Evolutionary conservation across 2,329 filamentous ascomycete species (phyloP), one percentile per base, ranked within the genome.

Genomic region (Fusarium dlaminii): DNA sequence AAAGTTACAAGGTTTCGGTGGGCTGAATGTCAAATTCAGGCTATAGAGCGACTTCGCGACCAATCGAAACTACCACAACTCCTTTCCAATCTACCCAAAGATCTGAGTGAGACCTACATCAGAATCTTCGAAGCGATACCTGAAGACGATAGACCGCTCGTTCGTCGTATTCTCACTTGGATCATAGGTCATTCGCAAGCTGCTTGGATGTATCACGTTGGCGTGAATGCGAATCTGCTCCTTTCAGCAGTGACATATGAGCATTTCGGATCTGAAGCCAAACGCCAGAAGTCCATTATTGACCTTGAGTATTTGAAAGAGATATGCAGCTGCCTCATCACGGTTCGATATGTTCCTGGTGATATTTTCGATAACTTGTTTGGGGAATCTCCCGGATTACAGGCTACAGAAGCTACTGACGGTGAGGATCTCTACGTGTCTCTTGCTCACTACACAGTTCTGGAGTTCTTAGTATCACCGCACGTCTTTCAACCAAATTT

Each of bases 251-350:
- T 54, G 1, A 22, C 32, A 3, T 37, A 37, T 9, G 49, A 37
- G 2, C 32, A 54, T 22, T 29, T 37, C 7, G 51, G 51, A 12
- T 22, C 3, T 1, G 32, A 36, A 36, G 8, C 9, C n/a, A 7
- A 15, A 4, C 12, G 6, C 2, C 30, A 34, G 8, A 8, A 11
- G 0, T 27, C 34, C 7, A 27, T n/a, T 0, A 27, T 37, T 3
- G 51, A 54, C 34, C 5, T 54, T 12, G 24, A 36, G 0, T 54
- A 54, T 3, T 0, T 54, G 0, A 1, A 18, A 13, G 34, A 54
- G 10, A 54, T 54, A 54, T 54, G 51, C 2, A 29, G 51, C 20
- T 29, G 51, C 10, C 51, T 37, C 8, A 39, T 54, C 3, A 54
- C 51, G 1, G 10, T 29, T 29, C 2, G 51, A 5, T 9, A 39